Evolutionary conservation across 352 stramenopile species (phyloP).

Genomic region (Achlya hypogyna): DNA sequence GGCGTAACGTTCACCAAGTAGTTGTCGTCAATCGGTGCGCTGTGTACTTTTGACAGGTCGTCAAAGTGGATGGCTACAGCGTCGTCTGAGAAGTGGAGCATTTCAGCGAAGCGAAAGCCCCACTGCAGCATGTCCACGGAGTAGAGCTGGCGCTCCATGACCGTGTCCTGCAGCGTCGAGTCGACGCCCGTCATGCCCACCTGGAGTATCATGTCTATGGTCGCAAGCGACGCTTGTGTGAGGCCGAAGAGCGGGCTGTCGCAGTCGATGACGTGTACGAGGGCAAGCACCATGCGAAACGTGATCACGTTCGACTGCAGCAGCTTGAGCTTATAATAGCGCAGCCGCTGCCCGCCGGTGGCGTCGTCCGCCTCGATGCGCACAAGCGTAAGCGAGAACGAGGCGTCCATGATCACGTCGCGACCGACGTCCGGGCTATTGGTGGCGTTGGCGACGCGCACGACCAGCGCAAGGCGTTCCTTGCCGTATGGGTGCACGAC

Average conservation of each 20-base stretch:
- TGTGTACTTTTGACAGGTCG: slow-evolving; percentile 38
- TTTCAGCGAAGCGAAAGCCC: slow-evolving; percentile 66
- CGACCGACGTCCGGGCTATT: slow-evolving; percentile 68
- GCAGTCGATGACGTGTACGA: slow-evolving; percentile 71
- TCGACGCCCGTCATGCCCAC: slow-evolving; percentile 72
- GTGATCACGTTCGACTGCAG: slow-evolving; percentile 81
- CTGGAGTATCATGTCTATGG: slow-evolving; percentile 72
- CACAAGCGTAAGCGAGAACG: slow-evolving; percentile 70
- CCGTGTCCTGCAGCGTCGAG: slow-evolving; percentile 73
- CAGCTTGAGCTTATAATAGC: slow-evolving; percentile 61
- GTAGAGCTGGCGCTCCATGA: slow-evolving; percentile 70
- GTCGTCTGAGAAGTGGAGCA: slow-evolving; percentile 25
- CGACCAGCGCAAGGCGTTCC: slow-evolving; percentile 61
- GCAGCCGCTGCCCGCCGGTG: slow-evolving; percentile 19
- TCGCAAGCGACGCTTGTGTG: slow-evolving; percentile 40
- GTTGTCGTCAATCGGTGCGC: slow-evolving; percentile 38
- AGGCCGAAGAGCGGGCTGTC: slow-evolving; percentile 57
- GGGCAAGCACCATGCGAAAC: slow-evolving; percentile 74
- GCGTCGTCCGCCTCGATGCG: slow-evolving; percentile 41
- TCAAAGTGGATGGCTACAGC: slow-evolving; percentile 37
- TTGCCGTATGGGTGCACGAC: slow-evolving; percentile 73
- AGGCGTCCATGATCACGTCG: slow-evolving; percentile 82
- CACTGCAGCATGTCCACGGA: slow-evolving; percentile 65
- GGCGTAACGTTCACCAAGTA: slow-evolving; percentile 28
- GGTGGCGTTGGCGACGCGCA: slow-evolving; percentile 73